Percentiles rank a stretch among this genome's conserved stretches.
These are phyloP conservation scores for Moringa oleifera DNA, from an alignment of 345 rosid genomes.

Conservation along the genomic window DNA sequence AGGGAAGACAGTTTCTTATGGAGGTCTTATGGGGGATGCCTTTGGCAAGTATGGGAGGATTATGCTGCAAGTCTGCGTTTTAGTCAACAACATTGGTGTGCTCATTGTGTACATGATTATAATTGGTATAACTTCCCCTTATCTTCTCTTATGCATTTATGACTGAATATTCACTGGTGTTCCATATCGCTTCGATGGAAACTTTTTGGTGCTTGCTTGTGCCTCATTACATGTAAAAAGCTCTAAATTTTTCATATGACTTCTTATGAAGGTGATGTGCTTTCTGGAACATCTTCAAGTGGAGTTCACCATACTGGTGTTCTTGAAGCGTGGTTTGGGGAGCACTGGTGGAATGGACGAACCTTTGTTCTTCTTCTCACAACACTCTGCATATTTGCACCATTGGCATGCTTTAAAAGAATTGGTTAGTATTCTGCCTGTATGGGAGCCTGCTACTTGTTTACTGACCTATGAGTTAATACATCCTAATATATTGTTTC, in stretches of 20 bases:
- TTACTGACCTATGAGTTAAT: background rate
- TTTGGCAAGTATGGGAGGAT: conserved; percentile 69
- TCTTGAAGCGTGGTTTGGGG: conserved; percentile 91
- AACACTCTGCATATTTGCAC: conserved; percentile 67
- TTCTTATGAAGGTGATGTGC: conserved; percentile 55
- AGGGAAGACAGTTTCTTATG: conserved; percentile 58
- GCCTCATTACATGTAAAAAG: no score
- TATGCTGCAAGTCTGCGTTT: conserved; percentile 59
- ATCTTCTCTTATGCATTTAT: background rate
- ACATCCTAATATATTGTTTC: background rate
- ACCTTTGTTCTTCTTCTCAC: conserved; percentile 57
- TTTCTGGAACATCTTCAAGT: conserved; percentile 76
- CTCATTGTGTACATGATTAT: conserved; percentile 95
- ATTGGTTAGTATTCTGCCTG: conserved; percentile 44
- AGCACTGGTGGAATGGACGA: conserved; percentile 79
- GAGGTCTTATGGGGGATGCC: conserved; percentile 83
- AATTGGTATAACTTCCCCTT: conserved; percentile 41
- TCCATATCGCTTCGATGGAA: background rate
- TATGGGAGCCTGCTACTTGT: background rate
- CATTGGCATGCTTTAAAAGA: conserved; percentile 78
- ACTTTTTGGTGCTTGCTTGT: no score
- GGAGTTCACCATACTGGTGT: conserved; percentile 79
- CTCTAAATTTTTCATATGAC: background rate
- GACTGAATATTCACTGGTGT: background rate
- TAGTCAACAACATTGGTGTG: conserved; percentile 76